Base-by-base conservation (phyloP, 768 basidiomycete species). In the Podaxis carcinomalis region DNA sequence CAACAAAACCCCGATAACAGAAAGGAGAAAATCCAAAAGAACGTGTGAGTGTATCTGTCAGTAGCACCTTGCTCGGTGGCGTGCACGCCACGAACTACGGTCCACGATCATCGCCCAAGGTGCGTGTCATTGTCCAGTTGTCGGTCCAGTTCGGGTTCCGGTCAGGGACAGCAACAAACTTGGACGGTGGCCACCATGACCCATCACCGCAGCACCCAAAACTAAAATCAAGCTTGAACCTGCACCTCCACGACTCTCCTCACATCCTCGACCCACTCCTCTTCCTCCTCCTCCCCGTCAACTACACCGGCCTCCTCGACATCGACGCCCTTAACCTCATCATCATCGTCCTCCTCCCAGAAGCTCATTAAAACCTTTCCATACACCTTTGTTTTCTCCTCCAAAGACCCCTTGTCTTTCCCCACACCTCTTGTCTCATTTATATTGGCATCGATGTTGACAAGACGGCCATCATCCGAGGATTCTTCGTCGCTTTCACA, bases 351-450 rank as follows among this genome's bases (percentile, higher is more conserved):
- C 1, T 54, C 59, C 13, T 54, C 52, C 51, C 44, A 54, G 35
- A 61, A 55, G 25, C 40, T 61, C 59, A 61, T 55, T 46, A 61
- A 55, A 16, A 61, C 52, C 16, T 23, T 54, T 19, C 52, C 44
- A 3, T 53, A 46, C 5, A 49, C 19, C n/a, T 54, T 54, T 39
- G 19, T 21, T 23, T 49, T 39, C 37, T 36, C 50, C 50, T 32
- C 27, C 50, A 32, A 32, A 32, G 32, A 32, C 32, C 32, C 32
- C 2, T 27, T 21, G 19, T 54, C 52, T 21, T 54, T 14, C 21
- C 37, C 37, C 37, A 1, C 19, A 7, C 25, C 21, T 21, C 19
- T 19, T 21, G 10, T 23, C 32, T 32, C 32, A 9, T 32, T 32
- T 2, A 21, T 21, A 4, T 4, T 23, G 32, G 52, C 32, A 21